Conservation (phyloP, 257 asterid genomes). For the Prunella vulgaris region DNA sequence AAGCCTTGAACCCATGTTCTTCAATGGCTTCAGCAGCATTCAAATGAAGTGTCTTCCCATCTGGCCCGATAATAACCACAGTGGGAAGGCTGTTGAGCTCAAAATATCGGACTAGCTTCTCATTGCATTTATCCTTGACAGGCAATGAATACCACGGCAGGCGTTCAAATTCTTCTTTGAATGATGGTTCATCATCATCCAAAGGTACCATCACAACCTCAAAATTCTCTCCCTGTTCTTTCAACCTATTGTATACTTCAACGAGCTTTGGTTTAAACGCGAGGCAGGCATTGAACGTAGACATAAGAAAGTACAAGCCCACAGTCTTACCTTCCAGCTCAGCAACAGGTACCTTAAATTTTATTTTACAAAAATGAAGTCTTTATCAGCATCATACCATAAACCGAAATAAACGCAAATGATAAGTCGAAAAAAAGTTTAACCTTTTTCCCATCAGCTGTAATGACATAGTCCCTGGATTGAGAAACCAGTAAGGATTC, state of each 20-base stretch:
- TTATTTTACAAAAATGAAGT: not conserved
- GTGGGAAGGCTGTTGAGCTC: conserved; percentile 61
- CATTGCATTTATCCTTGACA: conserved; percentile 42
- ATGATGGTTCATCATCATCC: conserved; percentile 53
- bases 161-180: conserved; percentile 37
- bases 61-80: conserved; percentile 68
- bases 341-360: conserved; percentile 69
- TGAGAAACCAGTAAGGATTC: conserved; percentile 46
- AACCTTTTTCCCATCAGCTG: conserved; percentile 73
- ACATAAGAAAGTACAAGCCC: conserved; percentile 53
- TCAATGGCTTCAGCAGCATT: conserved; percentile 70
- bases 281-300: conserved; percentile 29
- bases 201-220: conserved; percentile 89
- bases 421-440: not conserved
- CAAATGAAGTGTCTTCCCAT: conserved; percentile 76
- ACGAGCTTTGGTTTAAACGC: conserved; percentile 52
- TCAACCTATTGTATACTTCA: conserved; percentile 47
- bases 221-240: conserved; percentile 42
- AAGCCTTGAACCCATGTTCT: conserved; percentile 66
- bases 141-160: conserved; percentile 84
- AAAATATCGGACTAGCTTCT: conserved; percentile 59
- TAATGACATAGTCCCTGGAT: conserved; percentile 60
- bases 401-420: not conserved
- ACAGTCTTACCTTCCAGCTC: conserved; percentile 81
- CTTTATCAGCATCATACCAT: conserved; percentile 1